Evolutionary conservation across 805 yeast genomes (phyloP), one percentile per base, ranked within the genome.

Genomic region (Candida patagonica): DNA sequence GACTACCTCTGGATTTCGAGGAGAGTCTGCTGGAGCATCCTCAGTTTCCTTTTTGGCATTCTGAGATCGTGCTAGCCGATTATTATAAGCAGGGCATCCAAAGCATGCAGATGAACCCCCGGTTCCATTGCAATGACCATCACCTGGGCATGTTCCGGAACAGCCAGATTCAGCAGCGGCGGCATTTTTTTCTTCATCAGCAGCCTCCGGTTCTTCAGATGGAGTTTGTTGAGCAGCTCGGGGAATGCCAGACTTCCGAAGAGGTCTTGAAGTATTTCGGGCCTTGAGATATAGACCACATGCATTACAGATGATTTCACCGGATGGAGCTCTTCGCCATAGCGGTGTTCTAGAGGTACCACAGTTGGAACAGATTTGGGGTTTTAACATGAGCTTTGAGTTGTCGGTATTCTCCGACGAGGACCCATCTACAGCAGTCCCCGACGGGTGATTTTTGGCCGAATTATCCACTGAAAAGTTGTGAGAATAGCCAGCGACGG

Each of bases 271-370:
- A 16, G 77, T 65, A 49, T 76, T 68, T 45, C 82, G 51, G n/a
- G 70, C 75, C 40, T 76, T 68, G 27, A 70, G 64, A 49, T 77
- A 89, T 41, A 89, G 67, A 0, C 98, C 98, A 65, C 98, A 89
- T 0, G 98, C 98, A 59, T 89, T 89, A 65, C 98, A 89, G 41
- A 89, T 67, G 0, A 94, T 89, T 54, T 86, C 80, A 1, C 96
- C 96, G 43, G 81, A 81, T 0, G 94, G 88, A 42, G 89, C 87
- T 40, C 96, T 68, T 51, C 98, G 70, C 98, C 98, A 89, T 12
- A 92, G 65, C 0, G 98, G 97, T 0, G 98, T 89, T 21, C 88
- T 80, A 40, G 78, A 77, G 0, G 96, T 87, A 50, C 86, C 84
- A 60, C 98, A 89, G 61, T 89, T 89, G 13, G 89, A 78, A 61